phyloP scores from a whole-genome alignment of 495 filamentous ascomycete genomes.

The Neurospora sp. region DNA sequence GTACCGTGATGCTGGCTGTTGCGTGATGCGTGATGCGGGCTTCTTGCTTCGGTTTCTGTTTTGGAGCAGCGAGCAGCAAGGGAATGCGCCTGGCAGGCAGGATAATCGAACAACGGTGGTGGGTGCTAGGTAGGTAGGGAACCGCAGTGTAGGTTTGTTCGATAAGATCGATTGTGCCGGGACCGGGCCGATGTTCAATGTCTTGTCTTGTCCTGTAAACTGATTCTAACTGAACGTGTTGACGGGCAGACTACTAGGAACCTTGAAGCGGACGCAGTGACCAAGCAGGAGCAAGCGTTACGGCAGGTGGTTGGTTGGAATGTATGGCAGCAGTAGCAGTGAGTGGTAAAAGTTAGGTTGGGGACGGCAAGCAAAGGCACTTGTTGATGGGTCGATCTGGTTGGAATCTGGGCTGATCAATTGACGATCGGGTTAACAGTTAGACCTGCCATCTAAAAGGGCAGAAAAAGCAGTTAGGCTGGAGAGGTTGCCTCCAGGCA shows the following conservation, averaged over 20 bases:
- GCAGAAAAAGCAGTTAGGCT: background rate
- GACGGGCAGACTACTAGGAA: background rate
- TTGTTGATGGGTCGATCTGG: slow-evolving; percentile 21
- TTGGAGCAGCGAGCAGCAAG: background rate
- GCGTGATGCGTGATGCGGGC: background rate
- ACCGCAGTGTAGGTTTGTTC: background rate
- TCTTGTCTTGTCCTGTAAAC: background rate
- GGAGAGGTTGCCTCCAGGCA: background rate
- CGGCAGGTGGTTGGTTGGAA: background rate
- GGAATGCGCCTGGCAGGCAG: background rate
- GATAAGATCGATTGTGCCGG: background rate
- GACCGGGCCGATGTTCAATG: background rate
- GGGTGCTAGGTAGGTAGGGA: background rate
- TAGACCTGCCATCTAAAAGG: background rate
- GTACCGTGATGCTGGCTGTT: background rate
- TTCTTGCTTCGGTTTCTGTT: background rate
- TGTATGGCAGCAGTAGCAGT: background rate
- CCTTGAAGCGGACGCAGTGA: background rate
- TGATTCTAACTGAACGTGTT: background rate
- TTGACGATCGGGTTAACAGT: slow-evolving; percentile 11
- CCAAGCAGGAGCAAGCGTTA: background rate
- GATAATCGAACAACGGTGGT: background rate
- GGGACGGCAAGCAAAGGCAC: background rate
- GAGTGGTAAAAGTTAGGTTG: background rate
- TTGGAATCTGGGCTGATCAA: slow-evolving; percentile 25